phyloP scores from a whole-genome alignment of 192 early-diverging fungal species.

The Mortierella hygrophila region DNA sequence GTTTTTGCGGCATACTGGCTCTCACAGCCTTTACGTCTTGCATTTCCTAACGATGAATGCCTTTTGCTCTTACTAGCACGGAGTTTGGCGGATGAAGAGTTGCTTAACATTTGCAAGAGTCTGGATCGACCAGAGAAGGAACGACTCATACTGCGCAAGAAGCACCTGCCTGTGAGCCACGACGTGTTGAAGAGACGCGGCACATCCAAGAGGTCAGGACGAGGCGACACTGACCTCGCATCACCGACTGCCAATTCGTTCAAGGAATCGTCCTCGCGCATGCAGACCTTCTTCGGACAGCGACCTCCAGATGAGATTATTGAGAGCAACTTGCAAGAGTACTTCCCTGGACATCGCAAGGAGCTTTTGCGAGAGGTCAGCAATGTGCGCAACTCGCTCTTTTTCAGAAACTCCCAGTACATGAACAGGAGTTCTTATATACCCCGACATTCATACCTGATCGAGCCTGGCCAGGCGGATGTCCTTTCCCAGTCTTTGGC shows the following conservation, averaged over 20 bases:
- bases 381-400: slow-evolving; percentile 47
- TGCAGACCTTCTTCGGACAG: slow-evolving; percentile 91
- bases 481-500: slow-evolving; percentile 47
- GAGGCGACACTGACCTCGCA: slow-evolving; percentile 57
- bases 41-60: background rate
- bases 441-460: slow-evolving; percentile 55
- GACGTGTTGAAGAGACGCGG: slow-evolving; percentile 65
- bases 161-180: slow-evolving; percentile 71
- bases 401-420: slow-evolving; percentile 49
- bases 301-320: slow-evolving; percentile 95
- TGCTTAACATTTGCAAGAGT: slow-evolving; percentile 81
- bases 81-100: slow-evolving; percentile 81
- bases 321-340: slow-evolving; percentile 90
- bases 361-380: slow-evolving; percentile 52
- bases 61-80: slow-evolving; percentile 53
- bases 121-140: slow-evolving; percentile 76
- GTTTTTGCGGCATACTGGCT: background rate
- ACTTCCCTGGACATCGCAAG: slow-evolving; percentile 81
- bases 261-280: slow-evolving; percentile 60
- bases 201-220: slow-evolving; percentile 45
- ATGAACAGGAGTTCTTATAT: slow-evolving; percentile 55
- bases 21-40: background rate
- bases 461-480: slow-evolving; percentile 50
- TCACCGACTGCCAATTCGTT: slow-evolving; percentile 41
- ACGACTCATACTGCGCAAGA: slow-evolving; percentile 78